phyloP scores from a whole-genome alignment of 2,329 filamentous ascomycete species.

The Clarireedia sp. region DNA sequence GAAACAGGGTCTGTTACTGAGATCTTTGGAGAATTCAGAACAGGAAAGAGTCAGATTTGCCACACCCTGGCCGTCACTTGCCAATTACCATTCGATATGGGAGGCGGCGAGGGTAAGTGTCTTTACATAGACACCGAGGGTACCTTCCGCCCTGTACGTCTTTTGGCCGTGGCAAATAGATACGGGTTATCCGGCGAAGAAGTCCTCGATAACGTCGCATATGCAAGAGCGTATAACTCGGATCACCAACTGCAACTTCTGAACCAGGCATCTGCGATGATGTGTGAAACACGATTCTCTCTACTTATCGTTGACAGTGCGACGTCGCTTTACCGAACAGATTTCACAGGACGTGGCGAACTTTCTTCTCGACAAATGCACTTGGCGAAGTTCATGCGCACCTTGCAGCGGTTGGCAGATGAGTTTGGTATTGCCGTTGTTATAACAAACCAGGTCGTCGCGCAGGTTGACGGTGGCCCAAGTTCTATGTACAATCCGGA shows the following conservation, averaged over 20 bases:
- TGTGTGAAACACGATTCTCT: conserved; percentile 98
- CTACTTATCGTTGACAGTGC: conserved; percentile 93
- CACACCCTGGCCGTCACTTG: conserved; percentile 98
- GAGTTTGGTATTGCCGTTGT: conserved; percentile 96
- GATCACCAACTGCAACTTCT: conserved; percentile 94
- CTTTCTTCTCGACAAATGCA: conserved; percentile 89
- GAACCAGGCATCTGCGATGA: conserved; percentile 94
- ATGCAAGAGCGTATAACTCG: conserved; percentile 96
- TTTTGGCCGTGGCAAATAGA: conserved; percentile 85
- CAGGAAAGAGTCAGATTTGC: conserved; percentile 97
- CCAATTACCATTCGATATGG: conserved; percentile 97
- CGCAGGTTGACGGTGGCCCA: conserved; percentile 92
- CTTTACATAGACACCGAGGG: conserved; percentile 98
- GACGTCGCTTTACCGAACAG: conserved; percentile 89
- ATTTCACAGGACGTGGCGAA: conserved; percentile 94
- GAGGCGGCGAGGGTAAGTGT: conserved; percentile 95
- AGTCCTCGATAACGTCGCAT: conserved; percentile 95
- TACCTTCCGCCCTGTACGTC: conserved; percentile 86
- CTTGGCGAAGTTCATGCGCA: conserved; percentile 81
- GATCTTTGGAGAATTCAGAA: conserved; percentile 95
- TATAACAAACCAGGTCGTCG: conserved; percentile 98
- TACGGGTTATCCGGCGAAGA: conserved; percentile 95
- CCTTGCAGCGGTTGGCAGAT: conserved; percentile 67
- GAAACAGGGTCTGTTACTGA: conserved; percentile 98
- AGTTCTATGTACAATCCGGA: conserved; percentile 99